Percentiles rank a stretch among this genome's conserved stretches.
Evolutionary conservation across 768 basidiomycete species (phyloP).

Genomic region (Mycena crocata): DNA sequence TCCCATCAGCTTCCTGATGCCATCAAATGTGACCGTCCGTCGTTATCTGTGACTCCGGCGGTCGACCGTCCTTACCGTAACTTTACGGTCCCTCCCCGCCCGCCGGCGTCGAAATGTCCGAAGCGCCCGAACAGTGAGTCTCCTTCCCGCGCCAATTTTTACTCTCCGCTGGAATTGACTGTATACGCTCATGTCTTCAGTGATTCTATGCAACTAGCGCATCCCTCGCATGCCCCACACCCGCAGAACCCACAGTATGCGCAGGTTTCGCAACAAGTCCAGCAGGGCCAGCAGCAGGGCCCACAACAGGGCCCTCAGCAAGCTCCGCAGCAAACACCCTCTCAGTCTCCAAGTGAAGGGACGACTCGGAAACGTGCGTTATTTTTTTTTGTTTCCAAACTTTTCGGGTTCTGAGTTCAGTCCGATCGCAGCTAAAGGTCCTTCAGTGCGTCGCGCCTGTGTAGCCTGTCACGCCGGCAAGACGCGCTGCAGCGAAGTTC

Average conservation of each 20-base stretch:
- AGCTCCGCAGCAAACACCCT: constrained; percentile 53
- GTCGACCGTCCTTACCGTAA: constrained; percentile 5
- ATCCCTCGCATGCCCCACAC: constrained; percentile 56
- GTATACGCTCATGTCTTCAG: too few species aligned
- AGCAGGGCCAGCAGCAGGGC: constrained; percentile 54
- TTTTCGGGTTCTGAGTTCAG: constrained; percentile 20
- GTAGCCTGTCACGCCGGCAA: constrained; percentile 86
- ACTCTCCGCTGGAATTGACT: too few species aligned
- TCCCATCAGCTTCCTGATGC: background rate
- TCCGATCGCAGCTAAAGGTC: constrained; percentile 72
- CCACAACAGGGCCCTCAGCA: constrained; percentile 41
- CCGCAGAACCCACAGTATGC: constrained; percentile 50
- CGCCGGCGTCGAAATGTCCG: constrained; percentile 74
- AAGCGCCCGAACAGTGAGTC: constrained; percentile 77
- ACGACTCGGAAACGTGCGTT: constrained; percentile 71
- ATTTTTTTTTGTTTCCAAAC: constrained; percentile 19
- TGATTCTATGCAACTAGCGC: too few species aligned
- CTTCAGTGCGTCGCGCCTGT: constrained; percentile 84
- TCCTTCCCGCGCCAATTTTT: too few species aligned
- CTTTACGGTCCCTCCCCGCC: constrained; percentile 17
- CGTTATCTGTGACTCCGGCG: constrained; percentile 18
- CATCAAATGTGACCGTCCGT: background rate
- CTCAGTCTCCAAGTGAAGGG: constrained; percentile 47
- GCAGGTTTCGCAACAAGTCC: constrained; percentile 51
- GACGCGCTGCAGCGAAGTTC: constrained; percentile 83